Base-by-base conservation (phyloP, 208 protist species). In the Acanthamoeba culbertsoni region DNA sequence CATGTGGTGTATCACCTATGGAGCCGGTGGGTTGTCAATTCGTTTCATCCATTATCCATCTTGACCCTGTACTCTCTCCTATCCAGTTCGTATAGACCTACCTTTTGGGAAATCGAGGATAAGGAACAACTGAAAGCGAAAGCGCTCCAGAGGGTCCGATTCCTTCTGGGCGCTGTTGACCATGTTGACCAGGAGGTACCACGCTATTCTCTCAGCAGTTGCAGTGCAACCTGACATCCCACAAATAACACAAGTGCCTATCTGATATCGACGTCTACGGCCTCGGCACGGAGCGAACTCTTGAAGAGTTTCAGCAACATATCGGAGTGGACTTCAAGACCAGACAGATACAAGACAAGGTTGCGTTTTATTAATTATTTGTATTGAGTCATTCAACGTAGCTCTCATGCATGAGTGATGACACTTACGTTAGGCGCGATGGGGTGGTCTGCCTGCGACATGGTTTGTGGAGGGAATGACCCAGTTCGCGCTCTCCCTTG, bases 1-100 rank as follows among this genome's bases (percentile, higher is more conserved):
- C 95, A 96, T 28, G 63, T 98, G 16, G 95, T 96, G 35, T 98
- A 97, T 65, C 98, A 99, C 94, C 96, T 95, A 0, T 95, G 94
- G 94, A 53, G 40, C 43, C 1, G 82, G 71, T 82, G 2, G 1
- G 12, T 46, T 73, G 12, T 73, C 48, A 23, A 8, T 55, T 18
- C 18, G 12, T 18, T 55, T 55, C 28, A 62, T n/a, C 20, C 53
- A n/a, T 2, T n/a, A 62, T n/a, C 3, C 53, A 26, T 26, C 7
- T 31, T n/a, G 28, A 14, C 2, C 48, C 18, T 7, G 12, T 55
- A 55, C 7, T 55, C 7, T 55, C 7, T 18, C 48, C 48, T 7
- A 55, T 55, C 48, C 18, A 65, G 57, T 8, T 3, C 40, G 5
- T 84, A 84, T 43, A 35, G 73, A 53, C 73, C 73, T 2, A 84